Conservation (phyloP, 352 stramenopile genomes). For the Salisapilia sapeloensis region DNA sequence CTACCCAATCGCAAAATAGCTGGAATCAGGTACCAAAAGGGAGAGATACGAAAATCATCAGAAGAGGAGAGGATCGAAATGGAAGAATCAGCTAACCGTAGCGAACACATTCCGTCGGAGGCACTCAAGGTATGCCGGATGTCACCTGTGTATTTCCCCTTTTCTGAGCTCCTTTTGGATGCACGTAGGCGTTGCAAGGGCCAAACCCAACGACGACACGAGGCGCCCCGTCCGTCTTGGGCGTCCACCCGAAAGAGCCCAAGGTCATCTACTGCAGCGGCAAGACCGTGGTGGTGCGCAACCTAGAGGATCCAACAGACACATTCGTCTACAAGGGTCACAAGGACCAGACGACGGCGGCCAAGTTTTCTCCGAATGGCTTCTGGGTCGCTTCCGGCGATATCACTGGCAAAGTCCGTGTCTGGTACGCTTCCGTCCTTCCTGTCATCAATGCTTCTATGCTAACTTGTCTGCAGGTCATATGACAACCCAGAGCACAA, state of each 20-base stretch:
- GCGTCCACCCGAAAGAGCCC: conserved; percentile 70
- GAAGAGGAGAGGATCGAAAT: too few relatives aligned
- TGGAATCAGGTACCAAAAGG: too few relatives aligned
- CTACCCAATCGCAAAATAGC: too few relatives aligned
- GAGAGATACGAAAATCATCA: too few relatives aligned
- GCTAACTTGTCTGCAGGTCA: conserved; percentile 16
- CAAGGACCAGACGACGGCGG: conserved; percentile 80
- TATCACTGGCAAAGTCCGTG: conserved; percentile 79
- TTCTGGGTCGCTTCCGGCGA: conserved; percentile 90
- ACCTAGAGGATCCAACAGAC: conserved; percentile 66
- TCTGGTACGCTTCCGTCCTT: conserved; percentile 58
- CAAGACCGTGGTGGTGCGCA: conserved; percentile 84
- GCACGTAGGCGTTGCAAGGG: conserved; percentile 23
- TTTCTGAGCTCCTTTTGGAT: too few relatives aligned
- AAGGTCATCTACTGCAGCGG: conserved; percentile 87
- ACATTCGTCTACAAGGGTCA: conserved; percentile 94
- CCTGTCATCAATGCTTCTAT: not conserved
- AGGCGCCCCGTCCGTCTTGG: conserved; percentile 43
- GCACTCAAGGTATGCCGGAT: too few relatives aligned
- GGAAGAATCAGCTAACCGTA: too few relatives aligned
- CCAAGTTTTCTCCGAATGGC: conserved; percentile 89
- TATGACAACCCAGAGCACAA: conserved; percentile 95
- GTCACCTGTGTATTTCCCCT: too few relatives aligned
- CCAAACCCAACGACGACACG: conserved; percentile 60
- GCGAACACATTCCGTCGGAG: too few relatives aligned